These are phyloP conservation scores for Dipteronia dyeriana DNA, from an alignment of 345 rosid genomes.

Conservation along the genomic window DNA sequence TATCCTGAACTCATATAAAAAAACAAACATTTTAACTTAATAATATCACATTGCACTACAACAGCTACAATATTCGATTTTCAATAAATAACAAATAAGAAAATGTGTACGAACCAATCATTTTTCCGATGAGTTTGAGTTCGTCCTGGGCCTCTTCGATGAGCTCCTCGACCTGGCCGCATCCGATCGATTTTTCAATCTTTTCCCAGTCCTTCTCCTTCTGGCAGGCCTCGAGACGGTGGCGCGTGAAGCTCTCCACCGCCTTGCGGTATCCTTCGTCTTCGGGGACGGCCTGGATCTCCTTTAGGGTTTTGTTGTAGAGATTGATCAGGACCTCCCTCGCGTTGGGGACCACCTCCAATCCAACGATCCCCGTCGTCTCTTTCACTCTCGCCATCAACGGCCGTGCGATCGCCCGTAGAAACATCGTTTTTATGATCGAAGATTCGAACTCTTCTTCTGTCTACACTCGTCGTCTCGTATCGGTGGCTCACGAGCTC, in stretches of 20 bases:
- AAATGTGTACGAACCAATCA: conserved; percentile 69
- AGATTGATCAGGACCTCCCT: conserved; percentile 77
- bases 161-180: conserved; percentile 99
- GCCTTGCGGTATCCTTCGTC: conserved; percentile 98
- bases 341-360: conserved; percentile 93
- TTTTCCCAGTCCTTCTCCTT: conserved; percentile 89
- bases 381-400: conserved; percentile 85
- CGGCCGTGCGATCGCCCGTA: conserved; percentile 84
- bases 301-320: conserved; percentile 85
- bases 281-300: conserved; percentile 92
- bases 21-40: background rate
- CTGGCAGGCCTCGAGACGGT: conserved; percentile 70
- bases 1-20: background rate
- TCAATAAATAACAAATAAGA: background rate
- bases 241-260: conserved; percentile 84
- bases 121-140: conserved; percentile 84
- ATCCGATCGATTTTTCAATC: conserved; percentile 83
- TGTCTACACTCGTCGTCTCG: background rate
- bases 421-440: conserved; percentile 49
- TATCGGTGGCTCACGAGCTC: background rate
- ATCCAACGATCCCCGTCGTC: conserved; percentile 95
- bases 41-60: background rate
- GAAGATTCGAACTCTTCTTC: background rate
- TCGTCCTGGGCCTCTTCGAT: conserved; percentile 96
- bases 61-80: background rate